Base-by-base conservation (phyloP, 2,329 filamentous ascomycete species). In the Fusarium bactridioides region DNA sequence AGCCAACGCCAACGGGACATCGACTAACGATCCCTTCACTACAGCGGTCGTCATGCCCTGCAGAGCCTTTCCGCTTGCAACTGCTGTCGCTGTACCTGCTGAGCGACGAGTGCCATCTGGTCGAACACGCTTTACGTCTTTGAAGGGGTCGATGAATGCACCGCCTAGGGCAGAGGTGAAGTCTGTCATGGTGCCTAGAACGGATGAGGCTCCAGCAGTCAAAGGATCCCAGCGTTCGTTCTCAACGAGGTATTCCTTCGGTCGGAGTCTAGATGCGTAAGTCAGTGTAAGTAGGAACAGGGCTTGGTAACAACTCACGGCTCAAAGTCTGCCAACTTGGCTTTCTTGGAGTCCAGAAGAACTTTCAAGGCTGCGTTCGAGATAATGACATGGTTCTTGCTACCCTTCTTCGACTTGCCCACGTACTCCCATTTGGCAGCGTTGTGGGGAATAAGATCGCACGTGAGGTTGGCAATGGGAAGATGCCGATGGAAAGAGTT, bases 401-500 rank as follows among this genome's bases (percentile, higher is more conserved):
- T 10, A 5, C 15, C 25, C 3, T 27, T 40, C 21, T 29, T 63
- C 5, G 40, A 19, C 37, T n/a, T 47, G 1, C 31, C 25, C 5
- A 40, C 13, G 21, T 60, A 61, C 18, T 13, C 23, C 60, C 60
- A 63, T 6, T 29, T 45, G 4, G 60, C 60, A 35, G 35, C 33
- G 5, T 58, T 23, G 5, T 37, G n/a, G 1, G 19, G n/a, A 3
- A 69, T 43, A 2, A 65, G 31, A 15, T 61, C 44, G 8, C 54
- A 69, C 2, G 33, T 43, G 23, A 70, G 48, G 13, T 25, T 19
- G 7, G 18, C 37, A 8, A 53, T 2, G 7, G 67, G 67, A 1
- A 70, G 40, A 43, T 65, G 65, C 0, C 33, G 67, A 25, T 70
- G 67, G 4, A 64, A 63, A 4, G 61, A 64, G 2, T 40, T n/a